Base-by-base conservation (phyloP, 1,284 basidiomycete species). In the Cutaneotrichosporon cavernicola region DNA sequence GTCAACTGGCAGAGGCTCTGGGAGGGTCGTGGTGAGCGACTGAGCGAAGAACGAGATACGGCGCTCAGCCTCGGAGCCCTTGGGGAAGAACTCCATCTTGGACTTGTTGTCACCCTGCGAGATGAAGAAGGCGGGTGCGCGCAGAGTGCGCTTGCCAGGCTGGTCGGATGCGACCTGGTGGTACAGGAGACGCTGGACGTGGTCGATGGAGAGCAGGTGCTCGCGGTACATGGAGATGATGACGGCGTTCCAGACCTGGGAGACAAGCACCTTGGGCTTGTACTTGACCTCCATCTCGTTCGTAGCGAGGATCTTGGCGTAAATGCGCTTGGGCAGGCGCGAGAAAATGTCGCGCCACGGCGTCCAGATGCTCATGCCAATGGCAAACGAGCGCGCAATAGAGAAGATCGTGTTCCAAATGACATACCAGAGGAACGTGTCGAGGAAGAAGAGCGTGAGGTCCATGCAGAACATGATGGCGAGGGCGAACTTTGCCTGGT, bases 201-300 rank as follows among this genome's bases (percentile, higher is more conserved):
- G 92, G 70, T 95, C 92, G 77, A 96, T 96, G 57, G 92, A 96
- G 47, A 97, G 83, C n/a, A 97, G 79, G 78, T 97, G 94, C 79
- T 97, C 94, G 74, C 94, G 89, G 81, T 97, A 97, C 94, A 97
- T 97, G n/a, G 93, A 97, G 70, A 97, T 97, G 81, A 97, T 96
- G 81, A 97, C 88, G 46, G 94, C 93, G 78, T 97, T 97, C 94
- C 94, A 97, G 65, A 97, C 92, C 81, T 97, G 94, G 26, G 92
- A 96, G 40, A 97, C 94, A 40, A 97, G 85, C 38, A 97, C 93
- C 88, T 97, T 97, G 50, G 94, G 94, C 82, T 97, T 97, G 82
- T 97, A 97, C 82, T 92, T 94, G 69, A 93, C 87, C 78, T 95
- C 92, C 91, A 97, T 95, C 69, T 97, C 92, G 60, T 84, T 81